A percentile compares a stretch with the other conserved stretches of the same genome.
Conservation (phyloP, 2,329 filamentous ascomycete species). For the Fusarium liriodendri region DNA sequence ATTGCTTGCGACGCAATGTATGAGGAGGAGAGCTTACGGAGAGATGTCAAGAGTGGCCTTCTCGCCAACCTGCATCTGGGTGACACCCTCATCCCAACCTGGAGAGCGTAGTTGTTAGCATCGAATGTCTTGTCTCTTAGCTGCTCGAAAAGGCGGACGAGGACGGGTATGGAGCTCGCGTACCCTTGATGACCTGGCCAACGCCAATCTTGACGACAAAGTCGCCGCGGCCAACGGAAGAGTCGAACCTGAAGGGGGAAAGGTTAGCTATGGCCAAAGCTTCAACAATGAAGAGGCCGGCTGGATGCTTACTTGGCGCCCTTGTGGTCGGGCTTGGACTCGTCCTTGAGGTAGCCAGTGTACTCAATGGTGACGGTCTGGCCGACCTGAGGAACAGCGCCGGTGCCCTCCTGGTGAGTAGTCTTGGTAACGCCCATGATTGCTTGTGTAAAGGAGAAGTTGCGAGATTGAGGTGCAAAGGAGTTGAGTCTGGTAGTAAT, state of each 20-base stretch:
- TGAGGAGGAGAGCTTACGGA: constrained; percentile 41
- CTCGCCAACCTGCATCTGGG: constrained; percentile 89
- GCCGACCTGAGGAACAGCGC: constrained; percentile 69
- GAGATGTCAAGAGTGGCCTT: constrained; percentile 87
- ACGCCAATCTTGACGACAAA: constrained; percentile 84
- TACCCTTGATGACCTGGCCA: constrained; percentile 89
- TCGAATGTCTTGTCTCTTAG: not conserved
- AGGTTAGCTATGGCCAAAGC: constrained; percentile 14
- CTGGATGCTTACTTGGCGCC: constrained; percentile 74
- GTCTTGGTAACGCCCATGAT: constrained; percentile 82
- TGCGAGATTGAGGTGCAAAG: constrained; percentile 30
- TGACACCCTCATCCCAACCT: constrained; percentile 90
- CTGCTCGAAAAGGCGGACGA: not conserved
- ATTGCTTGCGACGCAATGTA: not conserved
- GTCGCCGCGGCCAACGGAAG: constrained; percentile 80
- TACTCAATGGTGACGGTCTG: constrained; percentile 90
- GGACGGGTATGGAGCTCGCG: constrained; percentile 27
- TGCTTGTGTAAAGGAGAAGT: constrained; percentile 37
- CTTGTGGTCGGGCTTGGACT: constrained; percentile 68
- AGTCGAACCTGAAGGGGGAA: constrained; percentile 80
- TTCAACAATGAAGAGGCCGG: not conserved
- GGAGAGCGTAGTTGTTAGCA: constrained; percentile 15
- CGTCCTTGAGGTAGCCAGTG: constrained; percentile 86
- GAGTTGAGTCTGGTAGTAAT: constrained; percentile 32
- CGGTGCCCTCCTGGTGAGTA: constrained; percentile 69